Percentiles rank a stretch among this genome's conserved stretches.
These are phyloP conservation scores for Isoetes taiwanensis DNA, from an alignment of 75 land plant genomes.

Conservation along the genomic window DNA sequence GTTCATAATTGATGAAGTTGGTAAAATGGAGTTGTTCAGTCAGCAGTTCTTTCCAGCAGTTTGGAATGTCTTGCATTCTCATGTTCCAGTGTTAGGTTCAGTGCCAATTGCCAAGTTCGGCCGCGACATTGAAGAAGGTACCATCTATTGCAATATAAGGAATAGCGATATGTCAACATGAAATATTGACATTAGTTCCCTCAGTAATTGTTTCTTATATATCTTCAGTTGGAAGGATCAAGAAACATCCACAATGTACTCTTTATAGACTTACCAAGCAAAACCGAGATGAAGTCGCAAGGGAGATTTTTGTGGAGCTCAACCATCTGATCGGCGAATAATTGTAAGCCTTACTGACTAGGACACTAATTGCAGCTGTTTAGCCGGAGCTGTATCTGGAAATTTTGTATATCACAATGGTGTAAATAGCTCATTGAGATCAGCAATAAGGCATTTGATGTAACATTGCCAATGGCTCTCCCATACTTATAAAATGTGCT, in stretches of 20 bases:
- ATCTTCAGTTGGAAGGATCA: conserved; percentile 49
- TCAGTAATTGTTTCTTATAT: background rate
- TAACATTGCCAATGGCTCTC: too few species aligned
- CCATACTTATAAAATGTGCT: too few species aligned
- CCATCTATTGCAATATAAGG: background rate
- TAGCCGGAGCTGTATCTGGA: too few species aligned
- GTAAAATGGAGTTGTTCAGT: conserved; percentile 80
- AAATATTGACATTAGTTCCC: background rate
- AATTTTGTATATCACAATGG: too few species aligned
- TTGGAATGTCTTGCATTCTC: conserved; percentile 37
- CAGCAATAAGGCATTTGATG: too few species aligned
- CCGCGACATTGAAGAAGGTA: conserved; percentile 65
- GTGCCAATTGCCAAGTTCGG: conserved; percentile 55
- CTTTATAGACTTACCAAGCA: conserved; percentile 31
- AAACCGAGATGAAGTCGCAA: conserved; percentile 35
- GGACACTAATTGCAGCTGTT: too few species aligned
- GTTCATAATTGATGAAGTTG: conserved; percentile 72
- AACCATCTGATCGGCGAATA: too few species aligned
- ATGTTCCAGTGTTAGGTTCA: conserved; percentile 51
- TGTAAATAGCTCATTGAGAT: too few species aligned
- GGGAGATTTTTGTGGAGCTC: background rate
- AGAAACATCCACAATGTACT: conserved; percentile 42
- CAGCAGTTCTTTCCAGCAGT: conserved; percentile 71
- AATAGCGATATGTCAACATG: background rate
- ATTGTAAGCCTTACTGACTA: too few species aligned